Evolutionary conservation across 306 rosid genomes (phyloP).

Genomic region (Pachyrhizus erosus): DNA sequence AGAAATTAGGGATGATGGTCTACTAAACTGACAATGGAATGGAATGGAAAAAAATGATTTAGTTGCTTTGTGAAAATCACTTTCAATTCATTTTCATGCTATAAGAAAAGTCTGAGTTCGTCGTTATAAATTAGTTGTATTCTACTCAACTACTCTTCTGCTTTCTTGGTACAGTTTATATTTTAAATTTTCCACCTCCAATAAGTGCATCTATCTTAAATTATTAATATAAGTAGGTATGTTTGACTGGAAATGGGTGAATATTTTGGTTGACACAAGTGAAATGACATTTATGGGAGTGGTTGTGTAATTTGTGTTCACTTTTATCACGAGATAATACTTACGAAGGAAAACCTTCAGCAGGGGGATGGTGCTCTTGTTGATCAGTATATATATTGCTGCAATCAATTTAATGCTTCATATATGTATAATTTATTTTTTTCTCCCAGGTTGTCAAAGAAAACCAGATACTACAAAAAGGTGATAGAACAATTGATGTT

Average conservation of each 20-base stretch:
- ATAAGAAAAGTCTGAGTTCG: not conserved
- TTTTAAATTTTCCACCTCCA: not conserved
- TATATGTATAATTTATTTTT: conserved; percentile 9
- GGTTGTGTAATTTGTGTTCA: not conserved
- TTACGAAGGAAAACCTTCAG: not conserved
- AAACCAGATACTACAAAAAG: conserved; percentile 94
- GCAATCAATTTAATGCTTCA: conserved; percentile 26
- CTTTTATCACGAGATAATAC: not conserved
- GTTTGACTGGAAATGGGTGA: not conserved
- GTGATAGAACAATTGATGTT: conserved; percentile 67
- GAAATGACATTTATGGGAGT: conserved; percentile 5
- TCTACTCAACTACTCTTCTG: not conserved
- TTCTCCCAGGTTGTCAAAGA: conserved; percentile 87
- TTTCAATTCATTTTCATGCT: not conserved
- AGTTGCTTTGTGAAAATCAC: not conserved
- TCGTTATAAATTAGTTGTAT: not conserved
- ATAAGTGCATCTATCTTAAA: not conserved
- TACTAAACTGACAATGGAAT: conserved; percentile 21
- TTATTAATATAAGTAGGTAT: not conserved
- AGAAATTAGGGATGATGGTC: not conserved
- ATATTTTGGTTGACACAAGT: not conserved
- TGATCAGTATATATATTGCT: not conserved
- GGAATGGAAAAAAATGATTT: not conserved
- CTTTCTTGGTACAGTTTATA: not conserved
- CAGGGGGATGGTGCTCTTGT: no score